phyloP scores from a whole-genome alignment of 495 filamentous ascomycete species.

The Penicillium goetzii region DNA sequence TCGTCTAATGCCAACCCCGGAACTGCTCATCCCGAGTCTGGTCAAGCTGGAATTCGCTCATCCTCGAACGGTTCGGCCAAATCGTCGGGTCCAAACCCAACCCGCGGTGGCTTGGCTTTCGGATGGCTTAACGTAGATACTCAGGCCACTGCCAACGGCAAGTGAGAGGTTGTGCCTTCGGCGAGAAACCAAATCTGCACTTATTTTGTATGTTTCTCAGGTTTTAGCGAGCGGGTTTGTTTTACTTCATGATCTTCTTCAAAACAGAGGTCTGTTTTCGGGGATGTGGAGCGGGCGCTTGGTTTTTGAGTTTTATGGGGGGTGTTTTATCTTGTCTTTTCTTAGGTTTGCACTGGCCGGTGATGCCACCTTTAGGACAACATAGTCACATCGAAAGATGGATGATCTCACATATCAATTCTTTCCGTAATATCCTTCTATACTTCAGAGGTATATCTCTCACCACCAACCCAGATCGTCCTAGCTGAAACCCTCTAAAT shows the following conservation, averaged over 20 bases:
- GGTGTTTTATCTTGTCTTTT: background rate
- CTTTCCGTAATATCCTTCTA: background rate
- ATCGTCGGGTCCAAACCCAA: conserved; percentile 66
- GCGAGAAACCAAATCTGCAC: background rate
- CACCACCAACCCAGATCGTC: background rate
- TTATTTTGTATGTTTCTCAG: background rate
- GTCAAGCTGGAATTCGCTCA: conserved; percentile 30
- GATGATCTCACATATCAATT: background rate
- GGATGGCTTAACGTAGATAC: conserved; percentile 73
- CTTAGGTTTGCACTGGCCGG: background rate
- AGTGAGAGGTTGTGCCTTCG: conserved; percentile 16
- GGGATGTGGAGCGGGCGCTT: conserved; percentile 3
- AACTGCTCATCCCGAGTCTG: conserved; percentile 20
- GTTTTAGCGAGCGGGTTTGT: conserved; percentile 10
- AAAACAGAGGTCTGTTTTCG: background rate
- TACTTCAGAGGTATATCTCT: background rate
- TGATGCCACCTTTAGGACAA: background rate
- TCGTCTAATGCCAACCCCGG: conserved; percentile 38
- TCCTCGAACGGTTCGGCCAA: conserved; percentile 27
- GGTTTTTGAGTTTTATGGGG: background rate
- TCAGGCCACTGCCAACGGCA: conserved; percentile 24
- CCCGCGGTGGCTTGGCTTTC: conserved; percentile 94
- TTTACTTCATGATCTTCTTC: background rate
- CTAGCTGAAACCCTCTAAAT: conserved; percentile 45
- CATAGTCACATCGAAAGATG: background rate